Conservation (phyloP, 192 early-diverging fungal genomes). For the Backusella sp. region DNA sequence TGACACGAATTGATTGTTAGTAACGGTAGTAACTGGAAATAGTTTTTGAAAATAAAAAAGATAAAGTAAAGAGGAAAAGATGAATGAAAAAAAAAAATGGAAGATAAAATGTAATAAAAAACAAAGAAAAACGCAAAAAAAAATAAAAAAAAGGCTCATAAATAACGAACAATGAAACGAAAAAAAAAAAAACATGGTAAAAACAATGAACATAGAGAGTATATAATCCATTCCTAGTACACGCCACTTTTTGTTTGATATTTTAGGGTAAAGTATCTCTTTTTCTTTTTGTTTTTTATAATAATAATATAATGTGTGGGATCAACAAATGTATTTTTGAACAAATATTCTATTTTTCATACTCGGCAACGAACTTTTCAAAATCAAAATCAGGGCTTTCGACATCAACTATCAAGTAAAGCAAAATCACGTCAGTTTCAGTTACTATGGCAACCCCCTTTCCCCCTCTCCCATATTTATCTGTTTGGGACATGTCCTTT, state of each 20-base stretch:
- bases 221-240: neutral
- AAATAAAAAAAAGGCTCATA: neutral
- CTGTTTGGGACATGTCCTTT: neutral
- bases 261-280: slow-evolving; percentile 2
- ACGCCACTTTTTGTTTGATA: neutral
- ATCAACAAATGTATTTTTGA: neutral
- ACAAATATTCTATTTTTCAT: slow-evolving; percentile 15
- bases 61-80: neutral
- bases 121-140: neutral
- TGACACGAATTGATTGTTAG: neutral
- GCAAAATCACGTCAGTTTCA: slow-evolving; percentile 7
- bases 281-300: neutral
- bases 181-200: neutral
- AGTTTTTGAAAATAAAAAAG: neutral
- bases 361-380: slow-evolving; percentile 51
- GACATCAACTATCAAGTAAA: slow-evolving; percentile 35
- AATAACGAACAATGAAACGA: neutral
- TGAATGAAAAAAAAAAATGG: neutral
- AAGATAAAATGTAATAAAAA: neutral
- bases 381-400: slow-evolving; percentile 60
- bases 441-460: neutral
- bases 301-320: neutral
- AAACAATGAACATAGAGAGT: neutral
- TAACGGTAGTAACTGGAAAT: neutral
- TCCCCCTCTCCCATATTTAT: neutral